Evolutionary conservation across 495 filamentous ascomycete species (phyloP).

Genomic region (Eremomyces bilateralis): DNA sequence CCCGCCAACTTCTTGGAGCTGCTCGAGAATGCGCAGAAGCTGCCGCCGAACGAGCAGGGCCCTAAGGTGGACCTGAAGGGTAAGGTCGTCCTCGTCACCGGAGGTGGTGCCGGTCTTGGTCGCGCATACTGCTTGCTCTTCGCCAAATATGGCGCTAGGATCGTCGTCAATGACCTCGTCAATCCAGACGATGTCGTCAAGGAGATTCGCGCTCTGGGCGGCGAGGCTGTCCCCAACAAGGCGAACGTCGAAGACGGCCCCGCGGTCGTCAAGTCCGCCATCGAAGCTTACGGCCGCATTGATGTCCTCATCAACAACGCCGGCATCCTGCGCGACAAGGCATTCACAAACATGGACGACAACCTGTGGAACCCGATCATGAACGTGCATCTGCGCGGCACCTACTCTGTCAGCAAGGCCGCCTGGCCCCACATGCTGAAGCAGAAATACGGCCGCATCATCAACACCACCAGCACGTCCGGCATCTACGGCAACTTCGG

Average conservation of each 20-base stretch:
- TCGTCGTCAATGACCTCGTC: slow-evolving; percentile 87
- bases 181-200: slow-evolving; percentile 83
- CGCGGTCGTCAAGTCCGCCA: slow-evolving; percentile 72
- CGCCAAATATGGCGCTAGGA: slow-evolving; percentile 66
- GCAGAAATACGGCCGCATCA: slow-evolving; percentile 92
- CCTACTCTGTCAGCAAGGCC: slow-evolving; percentile 92
- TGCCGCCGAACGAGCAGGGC: slow-evolving; percentile 41
- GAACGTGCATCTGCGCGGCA: slow-evolving; percentile 81
- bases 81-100: slow-evolving; percentile 81
- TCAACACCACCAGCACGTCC: slow-evolving; percentile 91
- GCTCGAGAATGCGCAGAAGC: slow-evolving; percentile 66
- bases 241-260: slow-evolving; percentile 88
- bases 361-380: slow-evolving; percentile 81
- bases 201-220: slow-evolving; percentile 78
- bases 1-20: slow-evolving; percentile 73
- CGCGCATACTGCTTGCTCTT: slow-evolving; percentile 84
- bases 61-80: slow-evolving; percentile 73
- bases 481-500: slow-evolving; percentile 99
- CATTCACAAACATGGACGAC: slow-evolving; percentile 94
- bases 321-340: slow-evolving; percentile 93
- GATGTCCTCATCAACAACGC: slow-evolving; percentile 96
- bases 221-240: slow-evolving; percentile 84
- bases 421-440: slow-evolving; percentile 96
- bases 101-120: slow-evolving; percentile 81
- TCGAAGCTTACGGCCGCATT: slow-evolving; percentile 83